phyloP scores from a whole-genome alignment of 2,329 filamentous ascomycete genomes.

The Passalora sequoiae region DNA sequence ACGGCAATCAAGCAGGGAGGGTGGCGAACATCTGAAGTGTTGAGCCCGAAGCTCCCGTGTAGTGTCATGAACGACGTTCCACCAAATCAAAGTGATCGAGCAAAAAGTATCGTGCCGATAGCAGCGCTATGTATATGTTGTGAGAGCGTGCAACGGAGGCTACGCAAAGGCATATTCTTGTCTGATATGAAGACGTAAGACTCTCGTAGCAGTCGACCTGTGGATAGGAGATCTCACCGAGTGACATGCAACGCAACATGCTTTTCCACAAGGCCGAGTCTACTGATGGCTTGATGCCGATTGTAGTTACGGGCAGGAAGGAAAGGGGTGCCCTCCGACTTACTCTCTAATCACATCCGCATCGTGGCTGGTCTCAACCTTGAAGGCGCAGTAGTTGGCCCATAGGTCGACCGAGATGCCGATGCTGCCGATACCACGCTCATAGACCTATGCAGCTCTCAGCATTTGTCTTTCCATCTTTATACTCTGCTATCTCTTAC shows the following conservation, averaged over 20 bases:
- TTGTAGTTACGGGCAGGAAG: conserved; percentile 35
- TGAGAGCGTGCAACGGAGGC: not conserved
- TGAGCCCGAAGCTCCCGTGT: conserved; percentile 12
- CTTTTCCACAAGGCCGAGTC: conserved; percentile 15
- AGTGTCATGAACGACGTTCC: conserved; percentile 10
- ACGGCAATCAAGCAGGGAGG: conserved; percentile 31
- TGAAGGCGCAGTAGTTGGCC: conserved; percentile 96
- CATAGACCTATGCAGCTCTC: conserved; percentile 64
- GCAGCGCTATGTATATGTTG: conserved; percentile 10
- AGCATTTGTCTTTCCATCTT: conserved; percentile 27
- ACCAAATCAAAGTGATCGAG: conserved; percentile 13
- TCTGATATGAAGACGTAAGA: conserved; percentile 31
- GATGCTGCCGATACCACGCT: conserved; percentile 89
- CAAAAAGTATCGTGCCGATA: conserved; percentile 11
- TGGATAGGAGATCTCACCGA: conserved; percentile 30
- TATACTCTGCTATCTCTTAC: conserved; percentile 47
- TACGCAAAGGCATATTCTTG: conserved; percentile 12
- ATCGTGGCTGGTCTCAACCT: conserved; percentile 94
- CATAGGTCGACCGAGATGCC: conserved; percentile 92
- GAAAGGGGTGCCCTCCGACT: conserved; percentile 67
- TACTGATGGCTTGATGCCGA: conserved; percentile 12
- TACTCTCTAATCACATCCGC: conserved; percentile 98
- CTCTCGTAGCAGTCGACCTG: conserved; percentile 23
- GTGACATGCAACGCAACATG: conserved; percentile 12
- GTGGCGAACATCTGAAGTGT: conserved; percentile 30